Percentiles rank a stretch among this genome's conserved stretches.
These are phyloP conservation scores for Favolaschia claudopus DNA, from an alignment of 768 basidiomycete species.

Conservation along the genomic window DNA sequence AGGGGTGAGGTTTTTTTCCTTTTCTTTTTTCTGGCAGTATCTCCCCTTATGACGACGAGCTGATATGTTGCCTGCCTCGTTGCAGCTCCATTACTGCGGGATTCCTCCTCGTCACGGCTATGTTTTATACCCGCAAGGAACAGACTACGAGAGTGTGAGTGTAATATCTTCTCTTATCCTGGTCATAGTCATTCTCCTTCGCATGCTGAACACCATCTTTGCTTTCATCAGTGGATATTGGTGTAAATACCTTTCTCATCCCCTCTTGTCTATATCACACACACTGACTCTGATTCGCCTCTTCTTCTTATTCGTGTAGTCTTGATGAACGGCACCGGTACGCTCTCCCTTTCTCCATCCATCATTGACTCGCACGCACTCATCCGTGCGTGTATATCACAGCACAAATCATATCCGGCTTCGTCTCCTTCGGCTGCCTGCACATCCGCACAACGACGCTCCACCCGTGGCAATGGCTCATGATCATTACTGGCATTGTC, in stretches of 20 bases:
- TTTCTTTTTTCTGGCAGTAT: no score
- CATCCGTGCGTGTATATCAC: background rate
- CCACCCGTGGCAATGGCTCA: slow-evolving; percentile 82
- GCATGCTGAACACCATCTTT: no score
- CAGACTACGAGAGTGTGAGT: slow-evolving; percentile 63
- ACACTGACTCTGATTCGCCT: no score
- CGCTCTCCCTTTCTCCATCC: slow-evolving; percentile 3
- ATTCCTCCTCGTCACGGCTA: slow-evolving; percentile 77
- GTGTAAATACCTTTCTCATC: slow-evolving; percentile 43
- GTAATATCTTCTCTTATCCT: background rate
- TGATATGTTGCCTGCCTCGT: no score
- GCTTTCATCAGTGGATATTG: no score
- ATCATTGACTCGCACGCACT: background rate
- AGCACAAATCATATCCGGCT: slow-evolving; percentile 77
- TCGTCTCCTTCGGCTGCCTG: slow-evolving; percentile 69
- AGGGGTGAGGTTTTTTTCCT: no score
- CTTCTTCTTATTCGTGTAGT: slow-evolving; percentile 45
- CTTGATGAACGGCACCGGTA: slow-evolving; percentile 78
- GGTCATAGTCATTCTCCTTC: background rate
- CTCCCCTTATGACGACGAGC: no score
- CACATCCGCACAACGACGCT: slow-evolving; percentile 64
- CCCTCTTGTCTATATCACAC: no score
- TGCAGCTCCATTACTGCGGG: slow-evolving; percentile 68
- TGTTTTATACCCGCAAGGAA: slow-evolving; percentile 81
- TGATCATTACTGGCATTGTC: slow-evolving; percentile 71